Evolutionary conservation across 768 basidiomycete genomes (phyloP), one percentile per base, ranked within the genome.

Genomic region (Calocybe indica): DNA sequence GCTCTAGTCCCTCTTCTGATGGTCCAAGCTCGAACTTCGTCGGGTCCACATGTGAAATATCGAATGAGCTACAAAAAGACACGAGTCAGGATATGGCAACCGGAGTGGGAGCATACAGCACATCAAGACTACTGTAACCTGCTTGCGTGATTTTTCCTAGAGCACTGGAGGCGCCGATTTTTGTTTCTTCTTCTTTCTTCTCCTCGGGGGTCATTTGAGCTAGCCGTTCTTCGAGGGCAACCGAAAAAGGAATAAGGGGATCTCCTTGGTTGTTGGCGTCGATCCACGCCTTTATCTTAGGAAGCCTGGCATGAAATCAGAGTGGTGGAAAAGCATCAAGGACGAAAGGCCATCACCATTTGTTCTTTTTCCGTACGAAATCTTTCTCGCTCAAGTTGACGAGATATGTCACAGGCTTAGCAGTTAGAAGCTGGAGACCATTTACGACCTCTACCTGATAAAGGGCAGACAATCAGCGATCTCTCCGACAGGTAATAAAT

Each of bases 231-330:
- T 99, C 96, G 39, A 97, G 74, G 5, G 94, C 80, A 45, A 99
- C 96, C 29, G 92, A 94, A 75, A 98, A 97, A 9, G 96, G 96
- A 55, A 99, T 95, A 52, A 99, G 79, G 12, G 83, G 80, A 58
- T 99, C 96, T 44, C 96, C 96, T 1, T 95, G 84, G 72, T 96
- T 97, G 71, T 98, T 80, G 61, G 83, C 78, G 69, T 97, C 94
- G 60, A 99, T 95, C 96, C 96, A 99, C 29, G 69, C 88, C 65
- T 97, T 97, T 76, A 98, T 98, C 73, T 95, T 96, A 13, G 93
- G 79, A 31, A 98, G 70, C 90, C 88, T 90, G 47, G 44, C 28
- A 9, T 14, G 30, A 32, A 5, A 7, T 7, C 5, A 32, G 11
- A 40, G 10, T 22, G 10, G 36, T 9, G 12, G 13, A 13, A 37